Base-by-base conservation (phyloP, 306 rosid genomes). In the Citrullus mucosospermus region DNA sequence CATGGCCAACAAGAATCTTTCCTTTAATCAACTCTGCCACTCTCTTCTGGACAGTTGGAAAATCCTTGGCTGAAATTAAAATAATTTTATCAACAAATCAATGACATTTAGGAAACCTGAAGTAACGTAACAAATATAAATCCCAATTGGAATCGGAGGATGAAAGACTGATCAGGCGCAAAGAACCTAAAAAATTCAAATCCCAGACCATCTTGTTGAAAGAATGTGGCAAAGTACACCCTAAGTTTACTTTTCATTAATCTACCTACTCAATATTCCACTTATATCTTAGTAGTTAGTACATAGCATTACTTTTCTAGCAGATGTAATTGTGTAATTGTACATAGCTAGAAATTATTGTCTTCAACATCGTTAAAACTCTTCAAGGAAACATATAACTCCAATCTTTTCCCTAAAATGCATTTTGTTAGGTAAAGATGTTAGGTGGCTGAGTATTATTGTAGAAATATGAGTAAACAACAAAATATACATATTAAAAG, bases 1-100 rank as follows among this genome's bases (percentile, higher is more conserved):
- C 97, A 86, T 91, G 97, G 51, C 99, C 97, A 61, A 92, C 99
- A 76, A 95, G 97, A 88, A 89, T 79, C 85, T 87, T 88, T 85
- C 92, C 96, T 57, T 87, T 88, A 72, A 90, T 88, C 65, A 95
- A 80, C 77, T 91, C 97, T 7, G 99, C 96, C 77, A 95, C 97
- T 79, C 75, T 89, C 82, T 84, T 92, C 88, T 95, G 99, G 85
- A 79, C 97, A 55, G 81, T 54, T 63, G 85, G 70, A 75, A 92
- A 92, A 85, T 91, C 96, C 85, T 89, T 91, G 3, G 90, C 99
- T 95, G 81, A 81, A 82, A 83, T 82, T 73, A 55, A 43, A 22
- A 48, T 51, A 1, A 16, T 16, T 8, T 51, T 0, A 51, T 50
- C 43, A 51, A 73, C 50, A 15, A 51, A 44, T 73, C 20, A 71